Conservation (phyloP, 1,139 yeast species). For the Kodamaea plutei region DNA sequence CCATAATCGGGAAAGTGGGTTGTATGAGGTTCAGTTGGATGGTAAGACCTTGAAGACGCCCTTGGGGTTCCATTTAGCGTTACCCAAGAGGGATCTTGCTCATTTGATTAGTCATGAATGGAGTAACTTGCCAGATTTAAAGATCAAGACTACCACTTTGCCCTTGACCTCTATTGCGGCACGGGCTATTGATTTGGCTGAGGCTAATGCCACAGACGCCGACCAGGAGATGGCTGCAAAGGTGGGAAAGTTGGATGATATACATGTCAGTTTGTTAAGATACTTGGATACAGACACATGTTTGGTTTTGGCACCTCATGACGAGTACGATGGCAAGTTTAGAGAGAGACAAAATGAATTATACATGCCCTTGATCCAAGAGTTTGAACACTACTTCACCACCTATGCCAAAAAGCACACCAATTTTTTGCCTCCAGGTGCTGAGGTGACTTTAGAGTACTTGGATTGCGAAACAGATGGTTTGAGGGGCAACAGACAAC, state of each 20-base stretch:
- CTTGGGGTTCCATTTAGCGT: constrained; percentile 60
- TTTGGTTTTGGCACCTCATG: constrained; percentile 74
- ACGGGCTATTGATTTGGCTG: constrained; percentile 71
- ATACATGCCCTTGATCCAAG: constrained; percentile 69
- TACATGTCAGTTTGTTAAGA: constrained; percentile 58
- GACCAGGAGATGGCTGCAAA: constrained; percentile 49
- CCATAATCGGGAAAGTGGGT: constrained; percentile 21
- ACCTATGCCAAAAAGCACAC: constrained; percentile 30
- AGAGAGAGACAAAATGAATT: constrained; percentile 71
- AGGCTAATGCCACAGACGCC: constrained; percentile 24
- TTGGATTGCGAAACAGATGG: constrained; percentile 83
- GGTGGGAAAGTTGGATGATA: constrained; percentile 55
- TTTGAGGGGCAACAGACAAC: constrained; percentile 73
- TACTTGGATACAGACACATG: constrained; percentile 93
- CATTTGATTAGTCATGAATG: constrained; percentile 82
- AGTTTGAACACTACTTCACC: constrained; percentile 61
- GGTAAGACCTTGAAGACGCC: constrained; percentile 81
- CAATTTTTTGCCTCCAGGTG: constrained; percentile 26
- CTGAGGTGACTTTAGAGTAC: constrained; percentile 40
- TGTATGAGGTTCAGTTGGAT: constrained; percentile 62
- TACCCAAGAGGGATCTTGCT: constrained; percentile 74
- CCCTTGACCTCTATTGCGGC: constrained; percentile 87
- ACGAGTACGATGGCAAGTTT: constrained; percentile 79
- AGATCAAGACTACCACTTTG: constrained; percentile 72
- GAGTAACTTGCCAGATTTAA: constrained; percentile 66